Percentiles rank a stretch among this genome's conserved stretches.
Conservation (phyloP, 2,329 filamentous ascomycete genomes). For the Trichoderma polysporum region DNA sequence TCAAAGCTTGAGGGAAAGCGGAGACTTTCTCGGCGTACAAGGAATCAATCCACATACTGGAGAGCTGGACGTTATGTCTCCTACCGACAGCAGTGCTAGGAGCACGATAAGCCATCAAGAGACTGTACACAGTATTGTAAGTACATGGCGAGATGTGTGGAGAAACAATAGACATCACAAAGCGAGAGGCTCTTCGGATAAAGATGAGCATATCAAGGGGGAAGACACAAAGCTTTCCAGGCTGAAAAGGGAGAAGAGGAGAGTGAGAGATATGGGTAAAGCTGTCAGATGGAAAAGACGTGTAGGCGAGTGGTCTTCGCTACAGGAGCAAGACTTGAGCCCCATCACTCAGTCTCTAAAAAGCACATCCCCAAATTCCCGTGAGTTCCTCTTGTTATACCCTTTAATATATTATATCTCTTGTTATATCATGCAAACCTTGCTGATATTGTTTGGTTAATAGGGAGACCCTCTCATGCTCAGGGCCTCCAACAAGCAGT, state of each 20-base stretch:
- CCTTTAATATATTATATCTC: not conserved
- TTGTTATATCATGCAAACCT: not conserved
- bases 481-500: not conserved
- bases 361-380: slow-evolving; percentile 28
- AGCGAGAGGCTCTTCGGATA: slow-evolving; percentile 41
- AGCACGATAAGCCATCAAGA: slow-evolving; percentile 34
- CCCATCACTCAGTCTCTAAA: slow-evolving; percentile 47
- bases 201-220: slow-evolving; percentile 30
- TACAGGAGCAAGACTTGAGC: slow-evolving; percentile 49
- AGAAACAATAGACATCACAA: slow-evolving; percentile 37
- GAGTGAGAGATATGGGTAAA: slow-evolving; percentile 31
- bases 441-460: not conserved
- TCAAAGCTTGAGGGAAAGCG: slow-evolving; percentile 51
- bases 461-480: slow-evolving; percentile 15
- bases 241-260: slow-evolving; percentile 43
- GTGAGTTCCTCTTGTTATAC: slow-evolving; percentile 25
- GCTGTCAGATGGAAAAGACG: slow-evolving; percentile 47
- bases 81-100: slow-evolving; percentile 45
- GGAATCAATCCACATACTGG: slow-evolving; percentile 59
- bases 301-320: slow-evolving; percentile 52
- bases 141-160: slow-evolving; percentile 34
- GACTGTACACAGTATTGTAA: slow-evolving; percentile 34
- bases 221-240: slow-evolving; percentile 44
- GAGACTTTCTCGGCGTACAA: slow-evolving; percentile 59
- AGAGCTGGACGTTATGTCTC: slow-evolving; percentile 50